Base-by-base conservation (phyloP, 176 grass and related monocot species). In the Oryza punctata region DNA sequence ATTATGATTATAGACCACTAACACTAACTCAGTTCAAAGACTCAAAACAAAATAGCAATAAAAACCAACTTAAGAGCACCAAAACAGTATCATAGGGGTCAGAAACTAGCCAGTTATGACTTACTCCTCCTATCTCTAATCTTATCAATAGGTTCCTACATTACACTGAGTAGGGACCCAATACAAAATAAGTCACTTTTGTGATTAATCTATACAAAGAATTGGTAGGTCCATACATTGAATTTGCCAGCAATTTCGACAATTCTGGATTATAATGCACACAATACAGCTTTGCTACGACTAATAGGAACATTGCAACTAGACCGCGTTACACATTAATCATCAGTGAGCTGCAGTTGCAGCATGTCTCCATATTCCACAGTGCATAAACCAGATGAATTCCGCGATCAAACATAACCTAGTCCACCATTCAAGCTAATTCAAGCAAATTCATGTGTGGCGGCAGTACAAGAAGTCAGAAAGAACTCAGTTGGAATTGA, bases 391-490 rank as follows among this genome's bases (percentile, higher is more conserved):
- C 59, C 10, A 70, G 66, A 64, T 50, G 28, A 32, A 64, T 30
- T 52, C 43, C 0, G 0, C 12, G 52, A 64, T 43, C 2, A 16
- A 85, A 24, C 65, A 77, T 30, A 30, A 14, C 63, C 23, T 18
- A 50, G 10, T 61, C 10, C 15, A 25, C 33, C 13, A 37, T 15
- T 37, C 27, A 33, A 57, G 41, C 12, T 44, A 38, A 8, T 38
- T 38, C 37, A 38, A 38, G 37, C 37, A 38, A 72, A 78, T 82
- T 18, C 80, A 84, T 21, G 43, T 13, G 21, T 46, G 12, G 38
- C 49, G 16, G 70, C 46, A 81, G 28, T 69, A 79, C 29, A 86
- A 57, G 33, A 50, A 65, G 61, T 82, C 21, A 29, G 37, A 1
- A 67, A 77, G 44, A 14, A 59, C 24, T 80, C 16, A 33, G n/a